Conservation (phyloP, 2,329 filamentous ascomycete genomes). For the Stemphylium beticola region DNA sequence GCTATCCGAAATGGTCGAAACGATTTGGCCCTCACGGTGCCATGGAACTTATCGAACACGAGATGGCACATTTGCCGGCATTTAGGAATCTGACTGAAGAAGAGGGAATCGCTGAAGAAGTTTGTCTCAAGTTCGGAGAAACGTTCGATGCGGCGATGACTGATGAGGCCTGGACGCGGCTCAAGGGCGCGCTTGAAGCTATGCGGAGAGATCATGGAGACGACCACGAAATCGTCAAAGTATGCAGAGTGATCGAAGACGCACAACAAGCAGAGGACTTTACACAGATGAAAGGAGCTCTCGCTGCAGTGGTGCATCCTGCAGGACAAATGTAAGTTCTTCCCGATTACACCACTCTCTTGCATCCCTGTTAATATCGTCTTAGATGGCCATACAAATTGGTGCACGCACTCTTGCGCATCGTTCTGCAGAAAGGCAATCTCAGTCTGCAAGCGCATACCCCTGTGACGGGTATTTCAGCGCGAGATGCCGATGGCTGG, state of each 20-base stretch:
- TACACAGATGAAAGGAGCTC: constrained; percentile 18
- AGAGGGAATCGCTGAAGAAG: constrained; percentile 15
- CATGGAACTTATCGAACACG: constrained; percentile 19
- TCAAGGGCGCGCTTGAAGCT: constrained; percentile 14
- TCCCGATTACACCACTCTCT: background rate
- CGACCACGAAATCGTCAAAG: constrained; percentile 11
- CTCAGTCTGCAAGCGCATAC: constrained; percentile 13
- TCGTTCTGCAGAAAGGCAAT: constrained; percentile 5
- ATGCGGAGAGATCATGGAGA: constrained; percentile 17
- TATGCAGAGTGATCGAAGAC: constrained; percentile 11
- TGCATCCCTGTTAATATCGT: background rate
- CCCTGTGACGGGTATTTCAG: constrained; percentile 11
- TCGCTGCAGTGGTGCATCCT: constrained; percentile 13
- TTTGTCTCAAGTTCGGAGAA: constrained; percentile 18
- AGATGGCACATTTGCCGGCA: constrained; percentile 15
- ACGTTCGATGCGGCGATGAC: constrained; percentile 23
- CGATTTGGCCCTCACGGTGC: constrained; percentile 15
- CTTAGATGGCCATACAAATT: constrained; percentile 21
- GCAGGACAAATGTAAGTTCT: constrained; percentile 13
- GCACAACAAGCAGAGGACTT: constrained; percentile 7
- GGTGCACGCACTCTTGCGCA: constrained; percentile 15
- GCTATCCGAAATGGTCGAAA: constrained; percentile 15
- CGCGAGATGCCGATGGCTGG: constrained; percentile 9
- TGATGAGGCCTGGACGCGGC: constrained; percentile 18
- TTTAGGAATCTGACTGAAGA: constrained; percentile 12